phyloP scores from a whole-genome alignment of 768 basidiomycete genomes.

The Hericium rajendrae region DNA sequence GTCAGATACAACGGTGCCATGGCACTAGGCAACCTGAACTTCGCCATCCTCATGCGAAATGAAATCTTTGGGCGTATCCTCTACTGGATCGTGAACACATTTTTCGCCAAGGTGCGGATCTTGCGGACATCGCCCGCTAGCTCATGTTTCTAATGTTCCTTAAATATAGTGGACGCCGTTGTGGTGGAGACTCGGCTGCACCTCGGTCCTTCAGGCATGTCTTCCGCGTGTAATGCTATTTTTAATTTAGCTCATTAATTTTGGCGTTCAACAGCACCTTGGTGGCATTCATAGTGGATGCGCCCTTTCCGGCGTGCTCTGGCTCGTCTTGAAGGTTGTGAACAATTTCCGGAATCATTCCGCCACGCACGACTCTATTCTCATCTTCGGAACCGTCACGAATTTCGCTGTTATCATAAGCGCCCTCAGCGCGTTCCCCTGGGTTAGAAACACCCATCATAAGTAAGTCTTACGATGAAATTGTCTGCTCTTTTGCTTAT shows the following conservation, averaged over 20 bases:
- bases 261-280: slow-evolving; percentile 24
- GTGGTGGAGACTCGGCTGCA: slow-evolving; percentile 62
- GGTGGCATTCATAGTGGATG: slow-evolving; percentile 38
- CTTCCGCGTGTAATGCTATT: background rate
- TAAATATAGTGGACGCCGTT: slow-evolving; percentile 56
- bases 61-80: slow-evolving; percentile 74
- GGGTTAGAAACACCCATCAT: slow-evolving; percentile 34
- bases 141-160: background rate
- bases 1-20: slow-evolving; percentile 57
- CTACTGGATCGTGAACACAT: slow-evolving; percentile 60
- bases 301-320: slow-evolving; percentile 27
- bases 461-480: slow-evolving; percentile 22
- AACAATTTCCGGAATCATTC: slow-evolving; percentile 28
- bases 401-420: slow-evolving; percentile 28
- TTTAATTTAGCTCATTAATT: slow-evolving; percentile 4
- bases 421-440: slow-evolving; percentile 31
- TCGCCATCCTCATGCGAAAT: slow-evolving; percentile 70
- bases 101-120: slow-evolving; percentile 58
- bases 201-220: slow-evolving; percentile 56
- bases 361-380: slow-evolving; percentile 26
- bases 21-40: slow-evolving; percentile 63
- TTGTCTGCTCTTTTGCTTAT: slow-evolving; percentile 4
- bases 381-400: slow-evolving; percentile 30
- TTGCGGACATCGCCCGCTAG: background rate
- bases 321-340: slow-evolving; percentile 28